These are phyloP conservation scores for Sutorius australiensis DNA, from an alignment of 768 basidiomycete species.

Conservation along the genomic window DNA sequence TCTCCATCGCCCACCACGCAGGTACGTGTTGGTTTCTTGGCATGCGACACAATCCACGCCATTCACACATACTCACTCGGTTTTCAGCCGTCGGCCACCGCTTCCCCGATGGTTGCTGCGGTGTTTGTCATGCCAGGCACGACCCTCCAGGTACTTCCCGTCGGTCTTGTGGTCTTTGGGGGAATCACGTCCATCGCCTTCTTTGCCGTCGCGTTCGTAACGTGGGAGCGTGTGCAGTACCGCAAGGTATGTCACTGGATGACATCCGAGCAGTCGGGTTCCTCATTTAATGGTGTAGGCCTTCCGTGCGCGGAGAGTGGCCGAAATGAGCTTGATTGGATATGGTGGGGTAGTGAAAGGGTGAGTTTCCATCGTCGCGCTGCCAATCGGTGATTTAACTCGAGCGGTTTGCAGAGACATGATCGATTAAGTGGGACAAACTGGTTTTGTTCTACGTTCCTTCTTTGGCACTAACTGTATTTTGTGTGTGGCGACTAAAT, in stretches of 20 bases:
- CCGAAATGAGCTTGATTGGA: slow-evolving; percentile 57
- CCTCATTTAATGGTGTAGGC: slow-evolving; percentile 37
- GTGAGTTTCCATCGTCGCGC: slow-evolving; percentile 12
- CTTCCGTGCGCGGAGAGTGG: slow-evolving; percentile 72
- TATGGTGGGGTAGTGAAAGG: slow-evolving; percentile 49
- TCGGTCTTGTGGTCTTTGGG: slow-evolving; percentile 80
- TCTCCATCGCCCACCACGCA: slow-evolving; percentile 11
- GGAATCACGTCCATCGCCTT: slow-evolving; percentile 83
- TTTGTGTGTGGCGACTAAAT: neutral
- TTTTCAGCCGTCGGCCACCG: slow-evolving; percentile 24
- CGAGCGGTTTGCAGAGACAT: neutral
- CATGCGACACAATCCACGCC: neutral
- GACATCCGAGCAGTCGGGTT: neutral
- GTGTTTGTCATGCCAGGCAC: slow-evolving; percentile 69
- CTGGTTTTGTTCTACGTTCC: neutral
- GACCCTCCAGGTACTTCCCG: slow-evolving; percentile 68
- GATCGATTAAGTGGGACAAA: neutral
- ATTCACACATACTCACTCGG: neutral
- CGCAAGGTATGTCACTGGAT: slow-evolving; percentile 55
- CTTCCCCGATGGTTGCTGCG: slow-evolving; percentile 28
- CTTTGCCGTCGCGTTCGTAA: slow-evolving; percentile 78
- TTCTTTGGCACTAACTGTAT: slow-evolving; percentile 4
- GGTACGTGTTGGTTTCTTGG: slow-evolving; percentile 2
- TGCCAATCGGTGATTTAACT: neutral
- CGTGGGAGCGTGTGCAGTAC: slow-evolving; percentile 83